A percentile compares a stretch with the other conserved stretches of the same genome.
Conservation (phyloP, 2,329 filamentous ascomycete species). For the Tympanopsis confertula region DNA sequence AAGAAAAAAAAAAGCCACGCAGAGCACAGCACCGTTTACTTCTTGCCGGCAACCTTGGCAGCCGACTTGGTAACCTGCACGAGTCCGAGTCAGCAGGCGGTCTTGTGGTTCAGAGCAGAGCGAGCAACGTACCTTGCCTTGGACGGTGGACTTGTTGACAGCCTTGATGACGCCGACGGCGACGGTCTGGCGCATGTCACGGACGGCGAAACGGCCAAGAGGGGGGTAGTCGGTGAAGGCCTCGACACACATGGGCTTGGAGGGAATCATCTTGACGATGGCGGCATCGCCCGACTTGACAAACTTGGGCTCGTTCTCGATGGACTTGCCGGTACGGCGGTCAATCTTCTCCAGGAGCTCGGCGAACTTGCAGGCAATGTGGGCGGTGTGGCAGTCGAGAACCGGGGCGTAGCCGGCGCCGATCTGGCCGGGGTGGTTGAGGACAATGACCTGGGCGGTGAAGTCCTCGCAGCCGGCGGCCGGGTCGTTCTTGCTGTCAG, state of each 20-base stretch:
- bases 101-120: slow-evolving; percentile 7
- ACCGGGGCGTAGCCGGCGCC: slow-evolving; percentile 98
- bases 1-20: too few relatives aligned
- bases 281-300: slow-evolving; percentile 99
- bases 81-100: slow-evolving; percentile 3
- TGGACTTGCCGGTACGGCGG: slow-evolving; percentile 97
- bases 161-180: slow-evolving; percentile 92
- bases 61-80: slow-evolving; percentile 50
- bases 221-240: slow-evolving; percentile 99
- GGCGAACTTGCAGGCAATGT: slow-evolving; percentile 99
- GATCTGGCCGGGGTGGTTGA: slow-evolving; percentile 99
- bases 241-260: slow-evolving; percentile 99
- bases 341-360: slow-evolving; percentile 99
- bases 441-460: slow-evolving; percentile 99
- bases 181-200: slow-evolving; percentile 90
- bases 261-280: slow-evolving; percentile 99
- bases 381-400: slow-evolving; percentile 99
- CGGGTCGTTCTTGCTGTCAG: slow-evolving; percentile 99
- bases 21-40: too few relatives aligned
- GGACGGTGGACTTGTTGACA: slow-evolving; percentile 52
- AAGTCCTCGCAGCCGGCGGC: slow-evolving; percentile 80
- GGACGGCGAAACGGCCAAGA: slow-evolving; percentile 99
- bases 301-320: slow-evolving; percentile 90
- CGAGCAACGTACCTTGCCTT: slow-evolving; percentile 42
- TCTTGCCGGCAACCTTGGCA: slow-evolving; percentile 61